Conservation (phyloP, 2,329 filamentous ascomycete genomes). For the Fusarium armeniacum region DNA sequence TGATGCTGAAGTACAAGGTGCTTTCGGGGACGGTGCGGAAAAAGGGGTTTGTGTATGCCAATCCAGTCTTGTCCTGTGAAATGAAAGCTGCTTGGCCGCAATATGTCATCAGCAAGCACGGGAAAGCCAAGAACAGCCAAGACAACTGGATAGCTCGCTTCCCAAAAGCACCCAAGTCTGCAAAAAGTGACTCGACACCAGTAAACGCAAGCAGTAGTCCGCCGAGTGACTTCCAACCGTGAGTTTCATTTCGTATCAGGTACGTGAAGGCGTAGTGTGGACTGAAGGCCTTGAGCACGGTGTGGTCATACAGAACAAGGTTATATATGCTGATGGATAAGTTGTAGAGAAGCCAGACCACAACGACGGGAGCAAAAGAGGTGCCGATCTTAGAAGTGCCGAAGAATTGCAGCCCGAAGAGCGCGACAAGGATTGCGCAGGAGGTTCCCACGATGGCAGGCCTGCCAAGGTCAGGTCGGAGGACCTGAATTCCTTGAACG, state of each 20-base stretch:
- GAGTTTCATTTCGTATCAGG: constrained; percentile 69
- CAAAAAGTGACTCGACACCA: constrained; percentile 83
- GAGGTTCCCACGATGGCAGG: constrained; percentile 73
- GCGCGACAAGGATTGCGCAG: constrained; percentile 73
- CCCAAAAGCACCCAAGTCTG: constrained; percentile 82
- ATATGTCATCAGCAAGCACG: constrained; percentile 75
- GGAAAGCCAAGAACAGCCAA: constrained; percentile 78
- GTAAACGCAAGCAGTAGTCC: constrained; percentile 82
- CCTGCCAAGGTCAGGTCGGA: constrained; percentile 67
- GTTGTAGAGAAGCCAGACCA: constrained; percentile 77
- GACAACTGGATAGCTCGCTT: constrained; percentile 78
- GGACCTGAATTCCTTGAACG: constrained; percentile 74
- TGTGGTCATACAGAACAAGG: constrained; percentile 64
- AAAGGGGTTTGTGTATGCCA: constrained; percentile 73
- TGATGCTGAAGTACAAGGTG: constrained; percentile 75
- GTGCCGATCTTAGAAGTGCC: constrained; percentile 72
- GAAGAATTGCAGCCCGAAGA: constrained; percentile 75
- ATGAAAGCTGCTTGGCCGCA: constrained; percentile 83
- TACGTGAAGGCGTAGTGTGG: constrained; percentile 73
- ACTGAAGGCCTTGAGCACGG: constrained; percentile 69
- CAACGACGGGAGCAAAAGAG: constrained; percentile 75
- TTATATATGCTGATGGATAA: constrained; percentile 74
- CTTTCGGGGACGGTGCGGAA: constrained; percentile 78
- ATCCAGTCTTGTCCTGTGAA: constrained; percentile 64
- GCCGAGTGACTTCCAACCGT: constrained; percentile 76